Conservation (phyloP, 2,329 filamentous ascomycete species). For the Xylariaceae sp. region DNA sequence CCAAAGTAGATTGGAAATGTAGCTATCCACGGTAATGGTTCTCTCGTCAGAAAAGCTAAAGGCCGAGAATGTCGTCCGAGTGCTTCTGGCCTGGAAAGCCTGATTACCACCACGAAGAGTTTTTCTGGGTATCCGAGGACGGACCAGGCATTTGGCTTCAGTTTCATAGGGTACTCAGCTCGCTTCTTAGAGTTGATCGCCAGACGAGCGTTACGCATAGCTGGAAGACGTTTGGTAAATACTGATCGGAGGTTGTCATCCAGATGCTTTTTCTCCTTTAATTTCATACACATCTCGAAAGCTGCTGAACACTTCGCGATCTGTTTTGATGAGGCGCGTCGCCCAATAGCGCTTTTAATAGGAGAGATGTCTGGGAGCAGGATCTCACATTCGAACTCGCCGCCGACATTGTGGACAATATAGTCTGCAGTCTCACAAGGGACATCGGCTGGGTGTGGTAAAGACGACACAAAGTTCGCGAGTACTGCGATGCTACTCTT, state of each 20-base stretch:
- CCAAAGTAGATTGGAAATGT: slow-evolving; percentile 76
- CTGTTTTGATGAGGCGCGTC: slow-evolving; percentile 70
- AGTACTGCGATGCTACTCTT: slow-evolving; percentile 75
- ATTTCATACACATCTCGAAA: slow-evolving; percentile 77
- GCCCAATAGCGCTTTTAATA: slow-evolving; percentile 70
- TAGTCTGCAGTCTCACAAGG: slow-evolving; percentile 60
- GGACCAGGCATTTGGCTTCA: slow-evolving; percentile 80
- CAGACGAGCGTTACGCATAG: slow-evolving; percentile 85
- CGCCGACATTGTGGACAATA: slow-evolving; percentile 61
- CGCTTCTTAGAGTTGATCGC: slow-evolving; percentile 82
- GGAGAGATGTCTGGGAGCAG: slow-evolving; percentile 78
- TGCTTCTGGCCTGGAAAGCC: slow-evolving; percentile 61
- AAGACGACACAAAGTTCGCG: slow-evolving; percentile 73
- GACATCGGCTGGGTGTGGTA: slow-evolving; percentile 57
- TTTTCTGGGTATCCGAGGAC: slow-evolving; percentile 52
- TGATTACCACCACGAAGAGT: slow-evolving; percentile 69
- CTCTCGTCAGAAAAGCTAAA: slow-evolving; percentile 74
- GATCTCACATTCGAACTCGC: slow-evolving; percentile 77
- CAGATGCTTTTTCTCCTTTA: slow-evolving; percentile 71
- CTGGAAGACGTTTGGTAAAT: slow-evolving; percentile 73
- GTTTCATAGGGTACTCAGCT: slow-evolving; percentile 75
- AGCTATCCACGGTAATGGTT: slow-evolving; percentile 68
- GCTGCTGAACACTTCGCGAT: slow-evolving; percentile 88
- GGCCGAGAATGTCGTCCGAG: slow-evolving; percentile 67
- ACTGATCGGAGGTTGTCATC: slow-evolving; percentile 77